Percentiles rank a stretch among this genome's conserved stretches.
phyloP scores from a whole-genome alignment of 192 early-diverging fungal species.

The Coemansia sp. region DNA sequence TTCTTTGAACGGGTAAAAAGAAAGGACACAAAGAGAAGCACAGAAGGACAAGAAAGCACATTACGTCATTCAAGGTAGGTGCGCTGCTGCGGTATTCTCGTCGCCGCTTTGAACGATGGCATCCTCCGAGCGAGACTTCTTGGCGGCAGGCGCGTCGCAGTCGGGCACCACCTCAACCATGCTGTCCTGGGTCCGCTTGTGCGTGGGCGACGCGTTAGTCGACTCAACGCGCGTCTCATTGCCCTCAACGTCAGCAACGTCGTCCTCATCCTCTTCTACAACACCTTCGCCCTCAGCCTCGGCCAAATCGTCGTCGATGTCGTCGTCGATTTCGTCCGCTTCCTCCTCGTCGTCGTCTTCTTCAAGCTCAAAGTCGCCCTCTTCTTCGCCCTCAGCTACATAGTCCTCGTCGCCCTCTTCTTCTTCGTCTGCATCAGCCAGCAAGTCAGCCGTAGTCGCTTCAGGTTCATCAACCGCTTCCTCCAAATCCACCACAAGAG shows the following conservation, averaged over 20 bases:
- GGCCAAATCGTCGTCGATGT: conserved; percentile 13
- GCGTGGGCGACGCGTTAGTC: not conserved
- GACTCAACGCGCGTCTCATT: conserved; percentile 9
- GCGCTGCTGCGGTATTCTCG: too few species aligned
- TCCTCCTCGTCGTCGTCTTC: conserved; percentile 31
- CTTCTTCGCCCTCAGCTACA: conserved; percentile 39
- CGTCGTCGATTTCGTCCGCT: conserved; percentile 10
- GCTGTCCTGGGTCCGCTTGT: conserved; percentile 7
- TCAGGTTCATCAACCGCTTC: conserved; percentile 6
- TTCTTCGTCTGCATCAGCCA: conserved; percentile 16
- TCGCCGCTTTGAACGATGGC: conserved; percentile 6
- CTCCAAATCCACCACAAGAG: not conserved
- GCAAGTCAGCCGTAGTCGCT: conserved; percentile 18
- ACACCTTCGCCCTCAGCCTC: not conserved
- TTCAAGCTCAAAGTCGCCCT: conserved; percentile 34
- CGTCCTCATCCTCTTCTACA: not conserved
- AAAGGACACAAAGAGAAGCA: too few species aligned
- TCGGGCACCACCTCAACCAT: not conserved
- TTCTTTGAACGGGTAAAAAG: too few species aligned
- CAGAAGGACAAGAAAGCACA: too few species aligned
- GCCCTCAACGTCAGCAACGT: not conserved
- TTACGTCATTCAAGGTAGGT: too few species aligned
- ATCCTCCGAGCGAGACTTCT: not conserved
- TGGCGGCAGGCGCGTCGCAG: conserved; percentile 7
- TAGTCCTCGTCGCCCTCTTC: conserved; percentile 40